phyloP scores from a whole-genome alignment of 495 filamentous ascomycete genomes.

The Penicillium salamii region DNA sequence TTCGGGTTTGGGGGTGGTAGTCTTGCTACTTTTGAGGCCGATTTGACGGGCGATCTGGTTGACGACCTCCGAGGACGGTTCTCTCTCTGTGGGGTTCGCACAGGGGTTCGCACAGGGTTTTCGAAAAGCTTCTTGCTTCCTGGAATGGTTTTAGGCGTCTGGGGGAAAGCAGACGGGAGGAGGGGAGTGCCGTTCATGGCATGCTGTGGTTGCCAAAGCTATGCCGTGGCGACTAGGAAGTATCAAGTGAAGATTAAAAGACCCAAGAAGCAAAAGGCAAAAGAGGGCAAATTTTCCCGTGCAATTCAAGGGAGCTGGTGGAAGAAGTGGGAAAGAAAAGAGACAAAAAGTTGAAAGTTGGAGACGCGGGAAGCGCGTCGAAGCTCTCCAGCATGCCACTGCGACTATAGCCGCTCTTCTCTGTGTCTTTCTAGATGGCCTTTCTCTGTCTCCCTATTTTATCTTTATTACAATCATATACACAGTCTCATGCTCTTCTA shows the following conservation, averaged over 20 bases:
- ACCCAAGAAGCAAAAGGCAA: no score
- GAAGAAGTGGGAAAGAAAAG: slow-evolving; percentile 6
- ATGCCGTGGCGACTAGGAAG: slow-evolving; percentile 4
- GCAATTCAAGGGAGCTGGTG: no score
- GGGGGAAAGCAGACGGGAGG: slow-evolving; percentile 68
- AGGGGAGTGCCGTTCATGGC: slow-evolving; percentile 74
- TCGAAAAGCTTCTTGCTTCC: slow-evolving; percentile 28
- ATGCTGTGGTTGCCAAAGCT: slow-evolving; percentile 43
- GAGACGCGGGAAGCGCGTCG: slow-evolving; percentile 32
- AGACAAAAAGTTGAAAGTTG: slow-evolving; percentile 19
- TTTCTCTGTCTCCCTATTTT: neutral
- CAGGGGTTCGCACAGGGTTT: slow-evolving; percentile 19
- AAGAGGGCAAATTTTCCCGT: no score
- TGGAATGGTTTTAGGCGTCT: slow-evolving; percentile 54
- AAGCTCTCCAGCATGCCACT: slow-evolving; percentile 28
- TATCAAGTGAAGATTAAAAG: no score
- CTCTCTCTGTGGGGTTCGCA: slow-evolving; percentile 23
- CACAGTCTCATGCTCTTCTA: neutral
- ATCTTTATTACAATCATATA: no score
- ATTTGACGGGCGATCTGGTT: slow-evolving; percentile 19
- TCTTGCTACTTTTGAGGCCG: slow-evolving; percentile 22
- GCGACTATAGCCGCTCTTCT: slow-evolving; percentile 10
- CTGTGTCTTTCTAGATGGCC: neutral
- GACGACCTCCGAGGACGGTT: slow-evolving; percentile 1
- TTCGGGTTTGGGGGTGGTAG: slow-evolving; percentile 21